phyloP scores from a whole-genome alignment of 257 asterid species.

The Jaltomata sinuosa region DNA sequence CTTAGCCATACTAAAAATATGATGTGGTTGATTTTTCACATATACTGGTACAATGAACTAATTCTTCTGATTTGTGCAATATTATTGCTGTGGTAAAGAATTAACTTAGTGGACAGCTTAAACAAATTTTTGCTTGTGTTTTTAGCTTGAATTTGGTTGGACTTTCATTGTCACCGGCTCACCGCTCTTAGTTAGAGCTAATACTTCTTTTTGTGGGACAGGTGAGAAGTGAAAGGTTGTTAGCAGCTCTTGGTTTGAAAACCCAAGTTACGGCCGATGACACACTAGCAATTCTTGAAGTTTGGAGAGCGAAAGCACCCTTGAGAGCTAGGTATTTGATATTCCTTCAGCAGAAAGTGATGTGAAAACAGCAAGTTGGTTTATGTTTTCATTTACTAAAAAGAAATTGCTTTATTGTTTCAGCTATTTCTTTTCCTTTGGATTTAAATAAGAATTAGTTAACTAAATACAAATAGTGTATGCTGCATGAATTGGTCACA shows the following conservation, averaged over 20 bases:
- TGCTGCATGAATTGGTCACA: neutral
- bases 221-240: conserved; percentile 8
- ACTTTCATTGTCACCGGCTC: neutral
- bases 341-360: neutral
- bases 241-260: conserved; percentile 6
- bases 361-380: neutral
- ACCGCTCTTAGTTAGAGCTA: neutral
- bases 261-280: conserved; percentile 4
- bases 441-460: neutral
- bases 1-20: neutral
- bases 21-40: neutral
- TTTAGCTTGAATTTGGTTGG: neutral
- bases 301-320: conserved; percentile 6
- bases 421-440: neutral
- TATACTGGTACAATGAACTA: neutral
- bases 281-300: neutral
- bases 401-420: neutral
- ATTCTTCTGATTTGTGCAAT: neutral
- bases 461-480: neutral
- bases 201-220: neutral
- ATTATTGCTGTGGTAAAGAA: neutral
- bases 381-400: neutral
- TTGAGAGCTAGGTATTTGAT: conserved; percentile 1
- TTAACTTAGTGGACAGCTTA: neutral
- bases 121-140: neutral